Conservation (phyloP, 2,329 filamentous ascomycete species). For the Ceratocystis albifundus region DNA sequence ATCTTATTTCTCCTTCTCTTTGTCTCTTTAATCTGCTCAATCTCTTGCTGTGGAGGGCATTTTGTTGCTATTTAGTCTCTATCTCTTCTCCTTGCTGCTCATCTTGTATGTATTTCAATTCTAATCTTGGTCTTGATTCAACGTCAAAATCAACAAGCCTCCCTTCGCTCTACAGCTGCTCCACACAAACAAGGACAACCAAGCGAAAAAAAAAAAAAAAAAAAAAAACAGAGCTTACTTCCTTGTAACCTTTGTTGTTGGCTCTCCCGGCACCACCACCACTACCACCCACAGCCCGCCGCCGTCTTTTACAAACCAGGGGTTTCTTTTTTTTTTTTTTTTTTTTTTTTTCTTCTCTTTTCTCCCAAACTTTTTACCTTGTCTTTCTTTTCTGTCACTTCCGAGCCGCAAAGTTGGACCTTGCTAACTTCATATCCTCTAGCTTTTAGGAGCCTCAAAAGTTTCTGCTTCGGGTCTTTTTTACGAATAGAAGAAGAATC, state of each 20-base stretch:
- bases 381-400: background rate
- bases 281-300: slow-evolving; percentile 6
- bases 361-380: background rate
- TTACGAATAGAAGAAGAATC: slow-evolving; percentile 16
- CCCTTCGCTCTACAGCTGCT: background rate
- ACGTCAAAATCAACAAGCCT: slow-evolving; percentile 3
- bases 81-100: background rate
- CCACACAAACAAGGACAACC: slow-evolving; percentile 11
- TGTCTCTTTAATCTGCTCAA: slow-evolving; percentile 24
- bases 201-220: slow-evolving; percentile 12
- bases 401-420: background rate
- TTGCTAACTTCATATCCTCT: slow-evolving; percentile 12
- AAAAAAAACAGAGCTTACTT: too few relatives aligned
- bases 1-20: slow-evolving; percentile 14
- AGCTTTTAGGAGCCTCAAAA: slow-evolving; percentile 10
- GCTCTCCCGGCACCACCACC: background rate
- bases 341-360: background rate
- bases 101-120: slow-evolving; percentile 14
- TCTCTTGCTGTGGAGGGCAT: slow-evolving; percentile 15
- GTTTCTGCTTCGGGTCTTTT: background rate
- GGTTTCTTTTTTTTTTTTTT: background rate
- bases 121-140: slow-evolving; percentile 9
- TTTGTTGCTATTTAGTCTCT: background rate
- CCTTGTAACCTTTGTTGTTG: background rate
- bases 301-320: background rate